These are phyloP conservation scores for Blattamonas nauphoetae DNA, from an alignment of 78 protist genomes.

Conservation along the genomic window DNA sequence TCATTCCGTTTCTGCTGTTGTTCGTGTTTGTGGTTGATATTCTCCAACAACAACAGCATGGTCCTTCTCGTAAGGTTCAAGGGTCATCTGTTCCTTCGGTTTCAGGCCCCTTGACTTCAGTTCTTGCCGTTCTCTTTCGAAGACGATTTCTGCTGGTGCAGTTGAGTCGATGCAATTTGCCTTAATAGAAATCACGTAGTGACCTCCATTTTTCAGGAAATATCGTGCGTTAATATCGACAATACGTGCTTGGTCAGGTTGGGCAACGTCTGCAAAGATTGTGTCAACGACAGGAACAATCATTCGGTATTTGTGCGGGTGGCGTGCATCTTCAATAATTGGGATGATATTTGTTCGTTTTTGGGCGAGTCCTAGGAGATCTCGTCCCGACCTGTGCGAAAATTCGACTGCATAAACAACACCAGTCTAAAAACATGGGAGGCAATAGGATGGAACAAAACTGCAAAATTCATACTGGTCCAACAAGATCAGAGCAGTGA, in stretches of 20 bases:
- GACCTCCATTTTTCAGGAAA: constrained; percentile 98
- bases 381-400: constrained; percentile 95
- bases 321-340: constrained; percentile 98
- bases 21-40: too few species aligned
- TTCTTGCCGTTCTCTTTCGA: constrained; percentile 77
- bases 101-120: constrained; percentile 63
- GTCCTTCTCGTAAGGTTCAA: constrained; percentile 98
- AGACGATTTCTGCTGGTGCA: constrained; percentile 76
- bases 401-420: constrained; percentile 98
- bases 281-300: constrained; percentile 83
- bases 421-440: constrained; percentile 59
- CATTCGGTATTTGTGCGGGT: constrained; percentile 90
- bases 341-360: constrained; percentile 96
- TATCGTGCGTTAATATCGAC: constrained; percentile 89
- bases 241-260: constrained; percentile 99
- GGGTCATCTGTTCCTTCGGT: constrained; percentile 78
- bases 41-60: constrained; percentile 91
- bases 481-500: constrained; percentile 96
- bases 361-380: constrained; percentile 93
- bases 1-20: too few species aligned
- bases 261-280: constrained; percentile 98
- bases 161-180: constrained; percentile 99
- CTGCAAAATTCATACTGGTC: constrained; percentile 58
- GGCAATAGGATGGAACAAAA: neutral
- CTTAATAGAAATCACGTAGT: constrained; percentile 94